Conservation (phyloP, 1,284 basidiomycete genomes). For the Microbotryum scabiosae region DNA sequence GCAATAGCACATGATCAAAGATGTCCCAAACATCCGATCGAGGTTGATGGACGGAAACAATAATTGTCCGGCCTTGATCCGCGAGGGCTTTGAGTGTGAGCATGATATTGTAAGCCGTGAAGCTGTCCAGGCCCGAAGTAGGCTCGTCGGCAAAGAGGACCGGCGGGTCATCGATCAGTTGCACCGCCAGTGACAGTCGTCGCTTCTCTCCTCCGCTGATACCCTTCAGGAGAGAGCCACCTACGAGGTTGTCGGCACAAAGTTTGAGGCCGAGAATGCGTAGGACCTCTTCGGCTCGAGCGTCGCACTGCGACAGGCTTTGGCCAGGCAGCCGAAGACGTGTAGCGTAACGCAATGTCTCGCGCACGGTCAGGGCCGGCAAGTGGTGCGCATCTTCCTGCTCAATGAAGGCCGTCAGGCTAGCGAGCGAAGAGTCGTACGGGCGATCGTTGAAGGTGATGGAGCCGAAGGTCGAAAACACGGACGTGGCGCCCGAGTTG, state of each 20-base stretch:
- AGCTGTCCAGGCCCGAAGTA: slow-evolving; percentile 44
- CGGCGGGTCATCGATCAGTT: slow-evolving; percentile 46
- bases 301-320: slow-evolving; percentile 42
- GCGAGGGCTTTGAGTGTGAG: slow-evolving; percentile 47
- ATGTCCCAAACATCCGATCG: slow-evolving; percentile 46
- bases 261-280: slow-evolving; percentile 47
- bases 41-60: slow-evolving; percentile 51
- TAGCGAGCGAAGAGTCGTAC: slow-evolving; percentile 34
- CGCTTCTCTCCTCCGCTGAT: slow-evolving; percentile 52
- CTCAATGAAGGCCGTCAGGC: slow-evolving; percentile 47
- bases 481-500: slow-evolving; percentile 39
- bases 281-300: slow-evolving; percentile 47
- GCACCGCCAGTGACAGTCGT: slow-evolving; percentile 48
- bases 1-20: slow-evolving; percentile 47
- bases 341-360: slow-evolving; percentile 48
- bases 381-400: slow-evolving; percentile 50
- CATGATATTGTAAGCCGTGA: slow-evolving; percentile 45
- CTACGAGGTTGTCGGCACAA: slow-evolving; percentile 50
- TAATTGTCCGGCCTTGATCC: slow-evolving; percentile 48
- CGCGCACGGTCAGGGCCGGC: slow-evolving; percentile 44
- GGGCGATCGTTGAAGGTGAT: slow-evolving; percentile 41
- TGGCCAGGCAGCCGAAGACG: slow-evolving; percentile 46
- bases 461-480: slow-evolving; percentile 38
- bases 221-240: slow-evolving; percentile 42
- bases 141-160: slow-evolving; percentile 47